Base-by-base conservation (phyloP, 352 stramenopile genomes). In the Phytophthora melonis region DNA sequence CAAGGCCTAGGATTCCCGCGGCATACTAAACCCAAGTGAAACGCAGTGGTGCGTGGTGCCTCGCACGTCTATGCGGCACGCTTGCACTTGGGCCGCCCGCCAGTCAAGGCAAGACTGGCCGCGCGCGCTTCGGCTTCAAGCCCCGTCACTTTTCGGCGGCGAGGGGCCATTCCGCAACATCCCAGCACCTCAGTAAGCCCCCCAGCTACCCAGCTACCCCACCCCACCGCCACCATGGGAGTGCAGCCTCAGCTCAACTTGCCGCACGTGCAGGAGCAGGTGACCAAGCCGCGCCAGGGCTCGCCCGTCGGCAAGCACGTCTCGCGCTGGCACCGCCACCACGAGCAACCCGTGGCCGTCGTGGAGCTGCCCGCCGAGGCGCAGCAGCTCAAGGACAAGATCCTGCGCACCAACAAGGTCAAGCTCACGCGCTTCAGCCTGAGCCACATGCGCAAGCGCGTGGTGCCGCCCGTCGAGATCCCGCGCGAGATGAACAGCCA, bases 401-500 rank as follows among this genome's bases (percentile, higher is more conserved):
- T 90, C 58, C 71, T 88, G 23, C 70, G 81, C 63, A 75, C 62
- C 8, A 58, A 83, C 57, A 76, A 79, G 30, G 74, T 77, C 66
- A 86, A 86, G 68, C 74, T 74, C 56, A 80, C 66, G 64, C 82
- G 82, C 54, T 90, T 90, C 78, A 87, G 82, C 58, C 71, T 90
- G 61, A 88, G 78, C 77, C 80, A 87, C 69, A 85, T 90, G 84
- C 79, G 80, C 61, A 85, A 82, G 57, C 52, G 84, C n/a, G 83
- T 81, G 11, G 78, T 90, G 66, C 83, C 82, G 18, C 82, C 82
- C 10, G 80, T 90, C 25, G 70, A 79, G 50, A 80, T 88, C 63
- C 82, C 82, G 6, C 76, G 75, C 63, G 66, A 73, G 34, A 77
- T 93, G 34, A 83, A 84, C 64, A 77, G 77, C 59, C 68, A 74